Evolutionary conservation across 108 stramenopile species (phyloP).

Genomic region (Cyclostephanos tholiformis): DNA sequence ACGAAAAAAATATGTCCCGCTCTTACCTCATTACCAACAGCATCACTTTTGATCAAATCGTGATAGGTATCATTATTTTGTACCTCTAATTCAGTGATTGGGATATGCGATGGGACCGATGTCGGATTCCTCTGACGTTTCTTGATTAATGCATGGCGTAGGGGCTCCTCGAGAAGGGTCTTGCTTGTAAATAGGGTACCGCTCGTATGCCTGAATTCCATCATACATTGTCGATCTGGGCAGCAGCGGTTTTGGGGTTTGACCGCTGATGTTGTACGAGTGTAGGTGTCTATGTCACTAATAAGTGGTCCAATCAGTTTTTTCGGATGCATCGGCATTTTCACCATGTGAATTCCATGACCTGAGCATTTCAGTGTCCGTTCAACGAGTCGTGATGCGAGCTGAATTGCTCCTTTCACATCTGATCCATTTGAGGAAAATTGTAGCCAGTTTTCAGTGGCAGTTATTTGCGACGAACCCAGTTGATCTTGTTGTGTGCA

Average conservation of each 20-base stretch:
- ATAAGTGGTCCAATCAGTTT: conserved; percentile 10
- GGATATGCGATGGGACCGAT: conserved; percentile 28
- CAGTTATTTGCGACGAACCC: background rate
- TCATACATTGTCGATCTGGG: conserved; percentile 17
- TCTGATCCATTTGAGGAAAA: conserved; percentile 20
- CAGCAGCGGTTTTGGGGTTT: background rate
- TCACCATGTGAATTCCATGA: background rate
- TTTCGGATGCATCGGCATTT: conserved; percentile 2
- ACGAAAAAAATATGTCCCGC: background rate
- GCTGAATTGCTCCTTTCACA: conserved; percentile 24
- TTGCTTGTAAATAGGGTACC: conserved; percentile 15
- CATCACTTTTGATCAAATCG: conserved; percentile 14
- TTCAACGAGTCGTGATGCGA: conserved; percentile 9
- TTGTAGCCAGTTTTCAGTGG: conserved; percentile 19
- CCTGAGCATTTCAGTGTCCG: background rate
- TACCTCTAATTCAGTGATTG: conserved; percentile 14
- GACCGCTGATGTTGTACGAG: background rate
- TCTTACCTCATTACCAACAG: conserved; percentile 22
- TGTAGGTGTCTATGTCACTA: background rate
- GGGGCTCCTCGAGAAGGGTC: conserved; percentile 25
- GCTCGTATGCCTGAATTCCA: conserved; percentile 27
- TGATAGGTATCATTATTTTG: conserved; percentile 16
- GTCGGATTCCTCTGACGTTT: conserved; percentile 15
- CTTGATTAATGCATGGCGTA: conserved; percentile 33
- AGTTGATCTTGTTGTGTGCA: background rate